phyloP scores from a whole-genome alignment of 805 yeast genomes.

The Wickerhamomyces sydowiorum region DNA sequence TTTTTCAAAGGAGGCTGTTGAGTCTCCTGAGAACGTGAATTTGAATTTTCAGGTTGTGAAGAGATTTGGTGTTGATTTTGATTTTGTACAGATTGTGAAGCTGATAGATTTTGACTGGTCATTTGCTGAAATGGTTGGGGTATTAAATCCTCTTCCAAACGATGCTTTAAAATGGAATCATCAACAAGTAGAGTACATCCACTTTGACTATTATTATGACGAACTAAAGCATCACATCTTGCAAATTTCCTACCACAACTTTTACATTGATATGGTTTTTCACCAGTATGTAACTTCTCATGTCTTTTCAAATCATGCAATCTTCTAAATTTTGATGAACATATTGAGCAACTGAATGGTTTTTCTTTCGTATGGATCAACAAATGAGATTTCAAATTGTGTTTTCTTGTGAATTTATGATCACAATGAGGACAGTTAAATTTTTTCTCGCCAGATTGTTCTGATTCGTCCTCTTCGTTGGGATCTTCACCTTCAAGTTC shows the following conservation, averaged over 20 bases:
- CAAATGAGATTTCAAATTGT: constrained; percentile 68
- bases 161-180: constrained; percentile 2
- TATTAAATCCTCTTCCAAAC: not conserved
- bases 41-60: not conserved
- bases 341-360: constrained; percentile 58
- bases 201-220: constrained; percentile 52
- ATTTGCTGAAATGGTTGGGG: too few relatives aligned
- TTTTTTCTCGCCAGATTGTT: constrained; percentile 20
- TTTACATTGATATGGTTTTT: constrained; percentile 57
- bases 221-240: constrained; percentile 66
- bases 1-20: not conserved
- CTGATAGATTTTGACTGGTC: too few relatives aligned
- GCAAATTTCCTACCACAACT: constrained; percentile 64
- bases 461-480: not conserved
- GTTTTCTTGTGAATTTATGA: constrained; percentile 64
- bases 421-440: constrained; percentile 54
- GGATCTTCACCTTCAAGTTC: not conserved
- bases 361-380: constrained; percentile 60
- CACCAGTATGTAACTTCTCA: constrained; percentile 70
- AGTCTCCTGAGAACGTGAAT: not conserved
- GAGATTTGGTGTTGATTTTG: too few relatives aligned
- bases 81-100: too few relatives aligned
- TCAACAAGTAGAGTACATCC: constrained; percentile 19
- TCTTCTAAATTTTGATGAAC: constrained; percentile 60
- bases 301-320: constrained; percentile 76